Evolutionary conservation across 176 grass and related monocot species (phyloP).

Genomic region (Musa itinerans): DNA sequence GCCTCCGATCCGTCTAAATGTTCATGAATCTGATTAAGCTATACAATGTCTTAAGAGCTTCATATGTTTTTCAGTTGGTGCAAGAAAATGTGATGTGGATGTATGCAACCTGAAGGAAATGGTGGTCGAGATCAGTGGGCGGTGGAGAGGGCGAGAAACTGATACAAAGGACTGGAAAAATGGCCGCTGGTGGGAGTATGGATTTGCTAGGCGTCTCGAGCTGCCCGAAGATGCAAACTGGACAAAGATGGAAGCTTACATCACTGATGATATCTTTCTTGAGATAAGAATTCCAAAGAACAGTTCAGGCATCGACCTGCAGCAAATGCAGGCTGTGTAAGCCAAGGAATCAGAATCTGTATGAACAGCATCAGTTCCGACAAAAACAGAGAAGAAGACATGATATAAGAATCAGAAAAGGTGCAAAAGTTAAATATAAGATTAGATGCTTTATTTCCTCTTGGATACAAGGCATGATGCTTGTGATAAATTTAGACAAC

Average conservation of each 20-base stretch:
- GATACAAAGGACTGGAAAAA: constrained; percentile 61
- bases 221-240: constrained; percentile 64
- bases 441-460: too few species aligned
- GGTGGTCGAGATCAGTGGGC: constrained; percentile 81
- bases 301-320: constrained; percentile 19
- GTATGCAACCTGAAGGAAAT: constrained; percentile 44
- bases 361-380: too few species aligned
- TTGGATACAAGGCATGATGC: too few species aligned
- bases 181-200: constrained; percentile 82
- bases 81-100: constrained; percentile 77
- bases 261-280: constrained; percentile 37
- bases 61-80: constrained; percentile 22
- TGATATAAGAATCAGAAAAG: too few species aligned
- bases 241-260: constrained; percentile 58
- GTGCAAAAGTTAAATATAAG: too few species aligned
- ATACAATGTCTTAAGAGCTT: too few species aligned
- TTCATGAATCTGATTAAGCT: too few species aligned
- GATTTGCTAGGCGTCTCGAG: constrained; percentile 84
- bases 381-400: too few species aligned
- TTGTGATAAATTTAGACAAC: too few species aligned
- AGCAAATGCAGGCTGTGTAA: too few species aligned
- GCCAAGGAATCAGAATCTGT: too few species aligned
- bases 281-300: constrained; percentile 74
- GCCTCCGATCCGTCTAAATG: too few species aligned
- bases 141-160: constrained; percentile 39